These are phyloP conservation scores for Neurospora tetraspora DNA, from an alignment of 495 filamentous ascomycete genomes.

Conservation along the genomic window DNA sequence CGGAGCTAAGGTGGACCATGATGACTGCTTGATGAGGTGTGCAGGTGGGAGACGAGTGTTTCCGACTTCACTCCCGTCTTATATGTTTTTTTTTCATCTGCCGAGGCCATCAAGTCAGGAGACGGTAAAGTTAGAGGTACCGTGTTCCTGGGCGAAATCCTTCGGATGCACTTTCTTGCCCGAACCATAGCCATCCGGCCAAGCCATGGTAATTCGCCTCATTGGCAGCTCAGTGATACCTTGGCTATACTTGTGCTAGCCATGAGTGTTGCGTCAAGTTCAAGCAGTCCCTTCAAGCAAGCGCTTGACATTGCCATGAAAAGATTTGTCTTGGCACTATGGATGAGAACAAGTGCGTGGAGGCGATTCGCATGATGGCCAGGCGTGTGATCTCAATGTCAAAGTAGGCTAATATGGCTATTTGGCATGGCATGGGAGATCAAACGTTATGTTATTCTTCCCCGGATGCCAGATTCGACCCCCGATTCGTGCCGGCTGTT, in stretches of 20 bases:
- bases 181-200: too few species aligned
- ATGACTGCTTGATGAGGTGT: neutral
- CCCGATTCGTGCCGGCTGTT: slow-evolving; percentile 15
- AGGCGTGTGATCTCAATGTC: slow-evolving; percentile 6
- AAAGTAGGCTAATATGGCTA: slow-evolving; percentile 24
- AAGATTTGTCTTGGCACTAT: slow-evolving; percentile 22
- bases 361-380: neutral
- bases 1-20: slow-evolving; percentile 35
- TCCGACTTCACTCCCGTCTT: slow-evolving; percentile 3
- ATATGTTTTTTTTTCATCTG: slow-evolving; percentile 2
- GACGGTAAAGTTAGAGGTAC: neutral
- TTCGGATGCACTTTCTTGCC: neutral
- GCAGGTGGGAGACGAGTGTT: neutral
- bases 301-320: neutral
- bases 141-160: slow-evolving; percentile 3
- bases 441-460: slow-evolving; percentile 4
- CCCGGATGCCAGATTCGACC: slow-evolving; percentile 6
- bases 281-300: neutral
- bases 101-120: neutral
- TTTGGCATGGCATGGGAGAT: slow-evolving; percentile 17
- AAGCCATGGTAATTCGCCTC: too few species aligned
- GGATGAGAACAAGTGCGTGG: slow-evolving; percentile 6
- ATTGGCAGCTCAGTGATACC: too few species aligned
- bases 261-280: neutral
- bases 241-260: too few species aligned